Evolutionary conservation across 495 filamentous ascomycete species (phyloP), one percentile per base, ranked within the genome.

Genomic region (Daldinia concentrica): DNA sequence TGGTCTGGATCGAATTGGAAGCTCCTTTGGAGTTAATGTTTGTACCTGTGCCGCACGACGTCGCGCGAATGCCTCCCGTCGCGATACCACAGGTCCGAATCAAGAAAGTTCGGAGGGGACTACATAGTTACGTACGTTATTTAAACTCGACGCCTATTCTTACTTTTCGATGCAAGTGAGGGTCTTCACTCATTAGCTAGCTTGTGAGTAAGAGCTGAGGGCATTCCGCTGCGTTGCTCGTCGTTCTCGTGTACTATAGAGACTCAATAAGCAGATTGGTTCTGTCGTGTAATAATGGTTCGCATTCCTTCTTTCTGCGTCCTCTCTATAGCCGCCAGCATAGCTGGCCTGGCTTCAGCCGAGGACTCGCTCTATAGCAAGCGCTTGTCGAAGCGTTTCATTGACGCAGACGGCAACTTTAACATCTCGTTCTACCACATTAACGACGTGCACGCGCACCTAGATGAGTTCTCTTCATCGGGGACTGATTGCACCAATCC

Each of bases 381-480:
- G 58, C 77, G 79, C 5, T 43, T 66, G 26, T 73, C 75, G 52
- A 88, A 85, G 75, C 82, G 85, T 30, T 86, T 85, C 62, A 76
- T 86, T 55, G 85, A 87, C 64, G 72, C 73, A 8, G 70, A 80
- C 2, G 84, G 84, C 52, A 82, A 88, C 68, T 88, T 84, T 75
- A 87, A 88, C 64, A 85, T 88, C 51, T 86, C 86, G 24, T 86
- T 89, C 76, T 89, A 87, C 73, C 87, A 89, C 72, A 78, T 89
- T 77, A 89, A 89, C 72, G 87, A 89, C 70, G 87, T 89, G 0
- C 87, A 89, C 67, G 83, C 86, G 32, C 86, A 87, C 68, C 79
- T 89, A 7, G 87, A 89, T 68, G 70, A 89, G 74, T 89, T 86
- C 73, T 78, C 83, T 9, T 79, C 82, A 26, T 84, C 84, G 0